These are phyloP conservation scores for Ramaria rubella DNA, from an alignment of 768 basidiomycete genomes.

Conservation along the genomic window DNA sequence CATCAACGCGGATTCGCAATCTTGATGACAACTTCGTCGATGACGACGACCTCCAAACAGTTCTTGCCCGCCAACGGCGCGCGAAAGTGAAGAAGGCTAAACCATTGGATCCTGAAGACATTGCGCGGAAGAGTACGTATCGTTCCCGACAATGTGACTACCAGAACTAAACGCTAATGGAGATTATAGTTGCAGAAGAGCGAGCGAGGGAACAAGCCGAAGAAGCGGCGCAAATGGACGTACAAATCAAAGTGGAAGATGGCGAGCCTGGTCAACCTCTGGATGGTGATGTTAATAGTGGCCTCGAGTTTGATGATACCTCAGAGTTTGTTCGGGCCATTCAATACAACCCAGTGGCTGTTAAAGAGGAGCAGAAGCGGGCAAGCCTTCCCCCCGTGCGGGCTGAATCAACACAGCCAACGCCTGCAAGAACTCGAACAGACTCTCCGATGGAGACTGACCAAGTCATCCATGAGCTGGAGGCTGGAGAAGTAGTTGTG, in stretches of 20 bases:
- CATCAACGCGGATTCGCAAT: constrained; percentile 63
- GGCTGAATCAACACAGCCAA: constrained; percentile 12
- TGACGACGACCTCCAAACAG: constrained; percentile 96
- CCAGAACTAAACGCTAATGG: constrained; percentile 9
- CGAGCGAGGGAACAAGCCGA: constrained; percentile 46
- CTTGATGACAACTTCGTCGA: constrained; percentile 90
- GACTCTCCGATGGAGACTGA: constrained; percentile 31
- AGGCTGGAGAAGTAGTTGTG: constrained; percentile 72
- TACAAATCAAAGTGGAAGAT: constrained; percentile 47
- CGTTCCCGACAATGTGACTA: background rate
- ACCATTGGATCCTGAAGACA: constrained; percentile 74
- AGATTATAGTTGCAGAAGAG: constrained; percentile 54
- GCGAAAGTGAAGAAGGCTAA: constrained; percentile 73
- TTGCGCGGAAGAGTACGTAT: constrained; percentile 65
- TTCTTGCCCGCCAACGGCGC: constrained; percentile 77
- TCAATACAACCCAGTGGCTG: constrained; percentile 52
- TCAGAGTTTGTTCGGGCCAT: constrained; percentile 92
- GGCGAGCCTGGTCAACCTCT: constrained; percentile 14
- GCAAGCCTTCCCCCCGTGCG: constrained; percentile 23
- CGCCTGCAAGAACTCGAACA: constrained; percentile 22
- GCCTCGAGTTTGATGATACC: constrained; percentile 90
- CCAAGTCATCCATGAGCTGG: constrained; percentile 63
- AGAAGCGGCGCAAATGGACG: constrained; percentile 28
- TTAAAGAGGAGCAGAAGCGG: constrained; percentile 40
- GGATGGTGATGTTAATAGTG: constrained; percentile 40